Evolutionary conservation across 805 yeast species (phyloP), one percentile per base, ranked within the genome.

Genomic region (Schwanniomyces occidentalis): DNA sequence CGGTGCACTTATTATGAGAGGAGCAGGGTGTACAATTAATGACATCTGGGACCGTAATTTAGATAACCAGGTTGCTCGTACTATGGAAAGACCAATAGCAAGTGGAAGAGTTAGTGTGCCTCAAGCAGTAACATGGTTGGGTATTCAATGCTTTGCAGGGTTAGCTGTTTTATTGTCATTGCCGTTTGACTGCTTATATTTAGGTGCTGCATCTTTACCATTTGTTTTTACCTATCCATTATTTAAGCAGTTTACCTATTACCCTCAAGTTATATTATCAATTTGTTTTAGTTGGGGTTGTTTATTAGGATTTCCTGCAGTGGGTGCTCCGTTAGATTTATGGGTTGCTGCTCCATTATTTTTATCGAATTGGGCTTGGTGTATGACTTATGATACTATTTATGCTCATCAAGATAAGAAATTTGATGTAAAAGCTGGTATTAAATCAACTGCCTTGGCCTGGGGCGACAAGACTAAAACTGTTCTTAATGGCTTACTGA

Each of bases 371-470:
- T 84, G 81, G 53, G 71, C 82, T 36, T 93, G 99, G 99, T 82
- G 95, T 46, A 86, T 93, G 90, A 81, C 82, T 34, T 93, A 93
- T 61, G 99, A 93, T 59, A 88, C 99, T 2, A 78, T 93, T 24
- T 93, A 93, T 58, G 99, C 99, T 1, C 99, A 93, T 56, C 99
- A 93, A 64, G 99, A 93, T 61, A 93, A 93, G 63, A 63, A 59
- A 34, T 93, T 83, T 52, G 99, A 93, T 61, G 65, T 86, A 34
- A 71, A 75, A 38, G 97, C 95, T 0, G 99, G 99, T 14, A 84
- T 93, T 48, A 89, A 89, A 58, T 86, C 96, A 2, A 89, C 98
- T 0, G 99, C 99, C 6, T 72, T 93, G 46, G 90, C 85, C 2
- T 95, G 99, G 99, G 95, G 95, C 6, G 76, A 74, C 15, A 73